Base-by-base conservation (phyloP, 495 filamentous ascomycete species). In the Saxispiralis lemnorum region DNA sequence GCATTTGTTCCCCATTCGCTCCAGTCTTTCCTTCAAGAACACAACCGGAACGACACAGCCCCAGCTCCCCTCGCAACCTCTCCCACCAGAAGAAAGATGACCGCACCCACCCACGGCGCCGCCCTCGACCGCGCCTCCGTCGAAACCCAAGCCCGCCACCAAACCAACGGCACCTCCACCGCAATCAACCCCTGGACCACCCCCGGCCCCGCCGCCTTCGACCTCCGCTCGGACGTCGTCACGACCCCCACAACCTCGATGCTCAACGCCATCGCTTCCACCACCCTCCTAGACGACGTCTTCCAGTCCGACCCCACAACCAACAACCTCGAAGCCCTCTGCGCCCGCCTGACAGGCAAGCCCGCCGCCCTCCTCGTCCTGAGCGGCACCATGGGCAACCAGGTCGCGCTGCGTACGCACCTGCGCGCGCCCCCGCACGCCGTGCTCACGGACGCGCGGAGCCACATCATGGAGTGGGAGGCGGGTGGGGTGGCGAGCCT, bases 361-460 rank as follows among this genome's bases (percentile, higher is more conserved):
- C 73, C 81, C 44, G 75, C 74, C 24, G 76, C 71, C 0, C 65
- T 87, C 0, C 73, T 94, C 35, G 84, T 93, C 17, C 65, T 89
- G 38, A 86, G 79, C 0, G 88, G 88, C 3, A 94, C 88, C 14
- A 92, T 93, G 83, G 88, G 79, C 30, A 89, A 89, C 62, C 81
- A 86, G 51, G 61, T 89, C 43, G 73, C 71, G 12, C 53, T 89
- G 14, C 71, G 81, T 6, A 63, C 78, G 1, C 68, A 81, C 43
- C 67, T 89, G 20, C 66, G 60, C 0, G 76, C 77, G 41, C 81
- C 81, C 2, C 82, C 82, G 0, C 72, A 86, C 57, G 67, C 70
- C 11, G 68, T 89, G 2, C 61, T 89, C 19, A 75, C 72, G 46
- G 81, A 87, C 52, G 58, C 68, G 45, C 67, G 78, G 7, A 65